A percentile compares a stretch with the other conserved stretches of the same genome.
Evolutionary conservation across 1,139 yeast genomes (phyloP).

Genomic region (Diutina ranongensis): DNA sequence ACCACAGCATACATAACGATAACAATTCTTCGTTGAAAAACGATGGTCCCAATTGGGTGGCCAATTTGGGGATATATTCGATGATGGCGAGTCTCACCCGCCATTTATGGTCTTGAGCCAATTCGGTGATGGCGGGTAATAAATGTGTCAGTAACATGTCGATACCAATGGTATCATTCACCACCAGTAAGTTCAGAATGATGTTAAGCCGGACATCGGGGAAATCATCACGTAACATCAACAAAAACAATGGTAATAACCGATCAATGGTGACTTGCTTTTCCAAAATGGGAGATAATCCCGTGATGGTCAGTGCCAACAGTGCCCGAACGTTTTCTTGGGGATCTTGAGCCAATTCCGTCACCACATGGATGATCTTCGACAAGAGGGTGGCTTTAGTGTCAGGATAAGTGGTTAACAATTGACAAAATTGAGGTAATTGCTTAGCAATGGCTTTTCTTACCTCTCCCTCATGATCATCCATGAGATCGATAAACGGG

Average conservation of each 20-base stretch:
- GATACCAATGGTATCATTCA: constrained; percentile 90
- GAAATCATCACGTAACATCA: constrained; percentile 92
- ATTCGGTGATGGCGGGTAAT: constrained; percentile 90
- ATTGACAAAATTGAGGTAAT: constrained; percentile 65
- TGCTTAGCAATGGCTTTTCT: constrained; percentile 91
- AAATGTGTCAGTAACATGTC: constrained; percentile 76
- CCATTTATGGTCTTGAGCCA: constrained; percentile 97
- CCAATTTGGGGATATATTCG: constrained; percentile 90
- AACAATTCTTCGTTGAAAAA: constrained; percentile 90
- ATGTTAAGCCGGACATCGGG: constrained; percentile 94
- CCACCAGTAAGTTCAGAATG: constrained; percentile 82
- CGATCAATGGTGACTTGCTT: constrained; percentile 76
- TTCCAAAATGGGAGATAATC: constrained; percentile 77
- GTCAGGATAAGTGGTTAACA: constrained; percentile 20
- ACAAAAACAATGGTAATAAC: constrained; percentile 77
- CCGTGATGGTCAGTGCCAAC: constrained; percentile 78
- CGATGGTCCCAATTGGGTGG: constrained; percentile 90
- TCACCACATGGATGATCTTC: constrained; percentile 75
- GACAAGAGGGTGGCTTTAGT: constrained; percentile 42
- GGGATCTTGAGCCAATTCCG: constrained; percentile 77
- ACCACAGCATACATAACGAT: constrained; percentile 87
- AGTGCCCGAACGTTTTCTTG: constrained; percentile 92
- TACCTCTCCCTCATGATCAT: constrained; percentile 94
- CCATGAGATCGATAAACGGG: constrained; percentile 66
- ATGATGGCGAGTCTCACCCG: constrained; percentile 94